These are phyloP conservation scores for Suhomyces coccinellae DNA, from an alignment of 1,139 yeast species.

Conservation along the genomic window DNA sequence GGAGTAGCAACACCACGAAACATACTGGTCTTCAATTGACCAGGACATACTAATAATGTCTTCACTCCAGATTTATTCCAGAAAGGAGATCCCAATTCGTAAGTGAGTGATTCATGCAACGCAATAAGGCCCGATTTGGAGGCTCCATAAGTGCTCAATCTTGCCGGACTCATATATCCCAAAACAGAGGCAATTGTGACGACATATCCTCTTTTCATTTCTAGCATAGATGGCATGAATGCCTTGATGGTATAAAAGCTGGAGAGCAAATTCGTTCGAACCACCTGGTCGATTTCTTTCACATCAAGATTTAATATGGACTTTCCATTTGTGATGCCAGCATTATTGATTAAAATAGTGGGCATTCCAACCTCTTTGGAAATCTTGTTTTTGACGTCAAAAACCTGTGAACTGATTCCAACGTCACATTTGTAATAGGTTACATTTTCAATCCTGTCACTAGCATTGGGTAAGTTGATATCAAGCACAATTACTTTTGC, in stretches of 20 bases:
- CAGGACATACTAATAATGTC: slow-evolving; percentile 80
- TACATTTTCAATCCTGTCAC: slow-evolving; percentile 41
- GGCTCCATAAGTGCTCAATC: slow-evolving; percentile 82
- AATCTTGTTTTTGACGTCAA: slow-evolving; percentile 37
- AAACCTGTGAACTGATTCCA: slow-evolving; percentile 44
- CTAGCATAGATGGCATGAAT: slow-evolving; percentile 72
- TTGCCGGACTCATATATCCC: slow-evolving; percentile 83
- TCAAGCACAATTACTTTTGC: slow-evolving; percentile 67
- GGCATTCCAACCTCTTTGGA: slow-evolving; percentile 55
- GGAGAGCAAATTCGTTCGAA: slow-evolving; percentile 68
- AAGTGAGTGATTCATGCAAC: slow-evolving; percentile 76
- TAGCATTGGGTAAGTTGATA: slow-evolving; percentile 50
- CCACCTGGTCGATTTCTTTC: slow-evolving; percentile 58
- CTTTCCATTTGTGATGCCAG: slow-evolving; percentile 69
- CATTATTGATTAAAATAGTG: slow-evolving; percentile 75
- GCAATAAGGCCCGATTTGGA: slow-evolving; percentile 85
- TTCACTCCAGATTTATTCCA: slow-evolving; percentile 54
- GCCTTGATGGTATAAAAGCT: slow-evolving; percentile 68
- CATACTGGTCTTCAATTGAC: slow-evolving; percentile 76
- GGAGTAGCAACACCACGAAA: slow-evolving; percentile 75
- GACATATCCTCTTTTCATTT: slow-evolving; percentile 66
- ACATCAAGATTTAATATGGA: slow-evolving; percentile 52
- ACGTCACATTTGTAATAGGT: slow-evolving; percentile 70
- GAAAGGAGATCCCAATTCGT: slow-evolving; percentile 62
- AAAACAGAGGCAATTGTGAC: slow-evolving; percentile 80